Base-by-base conservation (phyloP, 768 basidiomycete species). In the Mycena venus region DNA sequence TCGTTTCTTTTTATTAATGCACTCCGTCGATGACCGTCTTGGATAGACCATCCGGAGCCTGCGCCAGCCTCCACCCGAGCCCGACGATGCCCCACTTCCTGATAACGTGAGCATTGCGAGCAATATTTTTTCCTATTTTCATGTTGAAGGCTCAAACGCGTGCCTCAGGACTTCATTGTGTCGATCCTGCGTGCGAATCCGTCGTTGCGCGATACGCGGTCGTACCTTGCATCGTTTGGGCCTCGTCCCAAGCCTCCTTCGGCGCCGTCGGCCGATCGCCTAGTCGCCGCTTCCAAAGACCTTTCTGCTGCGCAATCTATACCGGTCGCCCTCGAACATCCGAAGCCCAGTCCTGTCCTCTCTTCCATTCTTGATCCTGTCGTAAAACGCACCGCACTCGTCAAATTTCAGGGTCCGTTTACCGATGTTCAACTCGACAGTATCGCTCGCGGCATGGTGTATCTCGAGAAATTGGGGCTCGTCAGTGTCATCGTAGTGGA, bases 351-450 rank as follows among this genome's bases (percentile, higher is more conserved):
- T 72, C 90, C 88, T 10, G 86, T 94, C 77, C 84, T 94, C 73
- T 88, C 91, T 8, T 92, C 93, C n/a, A 93, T 95, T 77, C 87
- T 97, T n/a, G 88, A 97, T 79, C 97, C 97, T 8, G 90, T 95
- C 65, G 86, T 91, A 70, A 90, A 92, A 53, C 93, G 96, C 64
- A 98, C 98, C 0, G 96, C 97, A 6, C 91, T 99, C 19, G 97
- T 99, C 78, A 99, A 99, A 84, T 86, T 99, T 3, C 98, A 99
- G 82, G 96, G 97, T 12, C 98, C 98, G 3, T 99, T 99, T 81
- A 94, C 92, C 12, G 94, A 98, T 83, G 89, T 92, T 10, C 98
- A 99, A 79, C 91, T 99, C 70, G 95, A 98, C 76, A 97, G 97
- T 82, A 96, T 99, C 77, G 92, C 94, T 47, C 91, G 94, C 47